A percentile compares a stretch with the other conserved stretches of the same genome.
Evolutionary conservation across 2,329 filamentous ascomycete genomes (phyloP).

Genomic region (Colletotrichum spaethianum): DNA sequence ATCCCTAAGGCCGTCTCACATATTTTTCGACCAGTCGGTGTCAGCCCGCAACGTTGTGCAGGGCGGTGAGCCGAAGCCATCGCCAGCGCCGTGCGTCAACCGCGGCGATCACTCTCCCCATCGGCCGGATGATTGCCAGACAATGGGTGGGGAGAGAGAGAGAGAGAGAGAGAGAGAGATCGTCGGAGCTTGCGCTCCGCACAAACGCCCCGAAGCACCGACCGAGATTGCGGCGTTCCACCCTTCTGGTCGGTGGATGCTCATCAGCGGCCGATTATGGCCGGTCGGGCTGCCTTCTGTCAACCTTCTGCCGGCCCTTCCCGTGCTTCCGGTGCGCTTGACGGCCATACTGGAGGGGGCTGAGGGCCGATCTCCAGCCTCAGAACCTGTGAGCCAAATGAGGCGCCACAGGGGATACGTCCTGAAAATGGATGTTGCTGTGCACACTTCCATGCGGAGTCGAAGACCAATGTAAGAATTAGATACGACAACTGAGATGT

Average conservation of each 20-base stretch:
- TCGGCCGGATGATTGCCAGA: neutral
- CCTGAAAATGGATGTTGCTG: neutral
- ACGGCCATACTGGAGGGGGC: too few species aligned
- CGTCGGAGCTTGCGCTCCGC: neutral
- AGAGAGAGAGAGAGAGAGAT: neutral
- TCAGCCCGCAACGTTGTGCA: neutral
- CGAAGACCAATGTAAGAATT: neutral
- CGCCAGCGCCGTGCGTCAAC: slow-evolving; percentile 2
- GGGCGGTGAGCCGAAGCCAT: slow-evolving; percentile 16
- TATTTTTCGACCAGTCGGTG: neutral
- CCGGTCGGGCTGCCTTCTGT: neutral
- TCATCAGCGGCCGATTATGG: neutral
- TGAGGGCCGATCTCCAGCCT: too few species aligned
- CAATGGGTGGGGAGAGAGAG: too few species aligned
- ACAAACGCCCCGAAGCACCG: neutral
- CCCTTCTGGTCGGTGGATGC: neutral
- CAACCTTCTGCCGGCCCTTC: neutral
- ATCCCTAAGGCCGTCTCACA: neutral
- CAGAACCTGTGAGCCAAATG: too few species aligned
- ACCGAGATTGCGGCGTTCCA: neutral
- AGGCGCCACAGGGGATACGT: neutral
- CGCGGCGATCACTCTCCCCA: neutral
- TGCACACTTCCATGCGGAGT: neutral
- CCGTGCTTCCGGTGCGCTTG: neutral
- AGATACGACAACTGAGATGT: too few species aligned